Evolutionary conservation across 2,329 filamentous ascomycete species (phyloP).

Genomic region (Stromatinia cepivora): DNA sequence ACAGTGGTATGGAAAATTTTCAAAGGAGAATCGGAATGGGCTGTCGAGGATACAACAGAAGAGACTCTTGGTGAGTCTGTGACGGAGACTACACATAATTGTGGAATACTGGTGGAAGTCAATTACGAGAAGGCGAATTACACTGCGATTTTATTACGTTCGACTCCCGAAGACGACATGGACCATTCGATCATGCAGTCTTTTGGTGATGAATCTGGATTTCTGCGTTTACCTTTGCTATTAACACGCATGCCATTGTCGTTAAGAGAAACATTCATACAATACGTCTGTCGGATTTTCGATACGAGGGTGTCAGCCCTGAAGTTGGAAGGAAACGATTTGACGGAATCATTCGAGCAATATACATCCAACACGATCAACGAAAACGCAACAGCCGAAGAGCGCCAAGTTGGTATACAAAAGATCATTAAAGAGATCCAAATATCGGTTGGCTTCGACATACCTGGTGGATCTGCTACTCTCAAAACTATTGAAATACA

Average conservation of each 20-base stretch:
- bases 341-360: slow-evolving; percentile 40
- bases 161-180: slow-evolving; percentile 19
- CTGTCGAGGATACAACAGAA: slow-evolving; percentile 20
- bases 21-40: slow-evolving; percentile 44
- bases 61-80: background rate
- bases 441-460: slow-evolving; percentile 37
- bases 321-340: slow-evolving; percentile 42
- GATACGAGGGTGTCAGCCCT: slow-evolving; percentile 46
- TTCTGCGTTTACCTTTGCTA: slow-evolving; percentile 47
- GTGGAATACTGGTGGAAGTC: slow-evolving; percentile 36
- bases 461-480: slow-evolving; percentile 30
- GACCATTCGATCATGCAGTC: slow-evolving; percentile 27
- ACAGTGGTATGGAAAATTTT: slow-evolving; percentile 46
- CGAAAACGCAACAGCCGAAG: slow-evolving; percentile 28
- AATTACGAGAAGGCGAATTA: slow-evolving; percentile 39
- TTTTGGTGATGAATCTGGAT: slow-evolving; percentile 33
- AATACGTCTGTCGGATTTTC: slow-evolving; percentile 47
- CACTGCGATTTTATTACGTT: slow-evolving; percentile 35
- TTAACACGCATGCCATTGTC: slow-evolving; percentile 48
- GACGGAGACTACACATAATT: slow-evolving; percentile 28
- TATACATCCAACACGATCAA: slow-evolving; percentile 35
- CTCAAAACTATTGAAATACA: slow-evolving; percentile 48
- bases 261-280: slow-evolving; percentile 45
- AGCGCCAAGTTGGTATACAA: slow-evolving; percentile 26
- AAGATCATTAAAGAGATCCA: slow-evolving; percentile 36